These are phyloP conservation scores for Rhipidocladum racemiflorum DNA, from an alignment of 176 grass and related monocot genomes.

Conservation along the genomic window DNA sequence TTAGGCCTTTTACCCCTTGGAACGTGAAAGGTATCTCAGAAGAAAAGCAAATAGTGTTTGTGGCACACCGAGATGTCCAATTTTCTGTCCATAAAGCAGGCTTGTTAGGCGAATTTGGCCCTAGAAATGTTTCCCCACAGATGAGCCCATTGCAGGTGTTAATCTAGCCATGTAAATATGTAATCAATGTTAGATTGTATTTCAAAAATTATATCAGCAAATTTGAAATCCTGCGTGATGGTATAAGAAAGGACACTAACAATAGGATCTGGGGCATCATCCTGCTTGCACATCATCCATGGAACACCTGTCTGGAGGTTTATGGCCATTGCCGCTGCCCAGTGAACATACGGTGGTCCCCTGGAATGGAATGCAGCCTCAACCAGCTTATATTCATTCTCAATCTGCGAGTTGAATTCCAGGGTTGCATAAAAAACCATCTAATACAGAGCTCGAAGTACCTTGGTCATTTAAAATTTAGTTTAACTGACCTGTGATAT, in stretches of 20 bases:
- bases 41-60: constrained; percentile 12
- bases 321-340: constrained; percentile 73
- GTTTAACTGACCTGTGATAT: constrained; percentile 59
- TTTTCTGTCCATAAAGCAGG: constrained; percentile 68
- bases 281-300: constrained; percentile 88
- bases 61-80: constrained; percentile 51
- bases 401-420: constrained; percentile 41
- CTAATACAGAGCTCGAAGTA: neutral
- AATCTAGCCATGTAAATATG: constrained; percentile 35
- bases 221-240: constrained; percentile 9
- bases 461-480: neutral
- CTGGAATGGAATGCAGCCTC: constrained; percentile 62
- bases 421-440: neutral
- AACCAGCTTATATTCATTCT: constrained; percentile 75
- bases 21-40: constrained; percentile 10
- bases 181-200: constrained; percentile 20
- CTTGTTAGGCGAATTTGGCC: constrained; percentile 58
- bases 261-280: constrained; percentile 72
- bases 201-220: neutral
- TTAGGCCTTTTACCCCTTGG: constrained; percentile 10
- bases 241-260: constrained; percentile 34
- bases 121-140: constrained; percentile 56
- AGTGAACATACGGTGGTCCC: constrained; percentile 61
- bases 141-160: constrained; percentile 62
- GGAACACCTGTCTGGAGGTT: constrained; percentile 63